A percentile compares a stretch with the other conserved stretches of the same genome.
Conservation (phyloP, 805 yeast genomes). For the Candida tallmaniae region DNA sequence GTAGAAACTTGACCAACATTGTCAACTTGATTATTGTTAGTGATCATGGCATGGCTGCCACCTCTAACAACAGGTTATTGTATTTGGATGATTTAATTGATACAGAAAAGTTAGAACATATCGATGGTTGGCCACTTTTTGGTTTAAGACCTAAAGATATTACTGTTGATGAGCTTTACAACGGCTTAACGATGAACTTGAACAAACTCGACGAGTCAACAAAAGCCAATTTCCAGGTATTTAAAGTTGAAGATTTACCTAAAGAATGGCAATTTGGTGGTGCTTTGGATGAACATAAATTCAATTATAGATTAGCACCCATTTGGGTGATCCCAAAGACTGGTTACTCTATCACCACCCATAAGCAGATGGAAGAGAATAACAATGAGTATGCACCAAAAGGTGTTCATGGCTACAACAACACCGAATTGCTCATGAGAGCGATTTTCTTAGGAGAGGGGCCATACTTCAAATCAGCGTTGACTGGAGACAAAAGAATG, state of each 20-base stretch:
- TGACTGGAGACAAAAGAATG: constrained; percentile 19
- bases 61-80: constrained; percentile 63
- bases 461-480: constrained; percentile 56
- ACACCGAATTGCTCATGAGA: constrained; percentile 73
- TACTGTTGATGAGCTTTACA: constrained; percentile 42
- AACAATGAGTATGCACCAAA: constrained; percentile 50
- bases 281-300: constrained; percentile 26
- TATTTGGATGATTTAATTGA: constrained; percentile 70
- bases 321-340: constrained; percentile 80
- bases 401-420: constrained; percentile 86
- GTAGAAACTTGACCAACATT: constrained; percentile 56
- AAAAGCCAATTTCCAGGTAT: constrained; percentile 41
- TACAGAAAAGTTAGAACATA: constrained; percentile 48
- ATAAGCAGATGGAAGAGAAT: constrained; percentile 47
- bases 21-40: constrained; percentile 77
- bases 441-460: constrained; percentile 79
- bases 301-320: constrained; percentile 69
- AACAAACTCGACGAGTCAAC: constrained; percentile 13
- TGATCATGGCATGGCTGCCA: constrained; percentile 94
- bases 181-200: constrained; percentile 29
- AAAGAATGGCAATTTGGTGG: constrained; percentile 55
- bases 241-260: constrained; percentile 50
- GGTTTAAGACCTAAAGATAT: constrained; percentile 60
- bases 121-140: constrained; percentile 83
- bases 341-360: constrained; percentile 72